phyloP scores from a whole-genome alignment of 768 basidiomycete species.

The Amanita pallidorosea region DNA sequence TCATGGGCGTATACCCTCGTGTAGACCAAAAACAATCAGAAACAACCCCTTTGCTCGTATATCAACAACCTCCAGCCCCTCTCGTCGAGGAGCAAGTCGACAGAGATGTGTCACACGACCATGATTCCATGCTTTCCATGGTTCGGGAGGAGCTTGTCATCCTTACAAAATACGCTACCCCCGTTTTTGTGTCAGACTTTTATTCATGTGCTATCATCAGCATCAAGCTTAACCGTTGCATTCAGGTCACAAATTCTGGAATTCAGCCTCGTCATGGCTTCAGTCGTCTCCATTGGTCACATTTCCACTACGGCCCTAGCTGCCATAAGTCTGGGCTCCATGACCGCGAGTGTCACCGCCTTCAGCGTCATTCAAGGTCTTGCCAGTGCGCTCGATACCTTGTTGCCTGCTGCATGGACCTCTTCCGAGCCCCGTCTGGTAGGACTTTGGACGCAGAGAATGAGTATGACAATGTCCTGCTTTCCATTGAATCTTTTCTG shows the following conservation, averaged over 20 bases:
- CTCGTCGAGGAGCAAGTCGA: constrained; percentile 45
- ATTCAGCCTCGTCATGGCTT: constrained; percentile 75
- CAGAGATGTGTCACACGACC: constrained; percentile 18
- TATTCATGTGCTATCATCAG: not conserved
- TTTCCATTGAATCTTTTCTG: not conserved
- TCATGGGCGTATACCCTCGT: constrained; percentile 17
- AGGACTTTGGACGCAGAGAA: constrained; percentile 85
- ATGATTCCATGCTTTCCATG: constrained; percentile 20
- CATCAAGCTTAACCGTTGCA: not conserved
- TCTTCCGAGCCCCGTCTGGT: constrained; percentile 75
- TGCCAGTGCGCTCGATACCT: constrained; percentile 78
- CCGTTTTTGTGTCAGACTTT: constrained; percentile 55
- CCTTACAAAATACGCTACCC: constrained; percentile 53
- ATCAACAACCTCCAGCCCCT: constrained; percentile 33
- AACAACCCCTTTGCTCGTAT: constrained; percentile 42
- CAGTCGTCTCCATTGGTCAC: constrained; percentile 85
- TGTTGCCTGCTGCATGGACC: constrained; percentile 94
- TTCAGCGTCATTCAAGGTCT: constrained; percentile 80
- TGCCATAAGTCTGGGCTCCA: constrained; percentile 63
- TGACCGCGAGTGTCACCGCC: constrained; percentile 66
- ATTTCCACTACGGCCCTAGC: constrained; percentile 85
- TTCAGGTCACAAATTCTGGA: constrained; percentile 70
- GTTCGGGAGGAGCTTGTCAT: constrained; percentile 52
- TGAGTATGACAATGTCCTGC: constrained; percentile 39
- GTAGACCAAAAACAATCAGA: constrained; percentile 22